Conservation (phyloP, 1,284 basidiomycete species). For the Lentinula novae-zelandiae region DNA sequence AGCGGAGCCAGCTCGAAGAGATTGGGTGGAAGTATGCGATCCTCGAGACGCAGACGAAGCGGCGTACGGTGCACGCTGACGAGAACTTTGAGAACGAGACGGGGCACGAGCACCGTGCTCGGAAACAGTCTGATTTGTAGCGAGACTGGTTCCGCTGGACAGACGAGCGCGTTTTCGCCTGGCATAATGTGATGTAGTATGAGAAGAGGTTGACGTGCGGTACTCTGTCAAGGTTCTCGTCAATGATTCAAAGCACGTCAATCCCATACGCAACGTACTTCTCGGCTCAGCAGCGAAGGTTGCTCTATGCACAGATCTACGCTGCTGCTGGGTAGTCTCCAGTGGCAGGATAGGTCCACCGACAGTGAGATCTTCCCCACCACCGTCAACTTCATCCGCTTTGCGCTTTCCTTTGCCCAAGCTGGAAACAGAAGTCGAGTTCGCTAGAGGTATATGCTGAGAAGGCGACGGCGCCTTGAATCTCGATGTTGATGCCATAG, state of each 20-base stretch:
- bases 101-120: constrained; percentile 5
- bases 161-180: constrained; percentile 64
- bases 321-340: constrained; percentile 20
- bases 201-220: constrained; percentile 36
- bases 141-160: constrained; percentile 34
- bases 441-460: neutral
- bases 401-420: constrained; percentile 37
- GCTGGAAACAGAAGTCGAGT: neutral
- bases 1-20: neutral
- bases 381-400: constrained; percentile 41
- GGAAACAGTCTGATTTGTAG: neutral
- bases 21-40: neutral
- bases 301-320: constrained; percentile 23
- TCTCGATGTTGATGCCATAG: constrained; percentile 1
- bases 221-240: constrained; percentile 28
- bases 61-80: constrained; percentile 1
- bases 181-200: constrained; percentile 60
- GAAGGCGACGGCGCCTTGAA: neutral
- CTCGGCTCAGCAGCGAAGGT: constrained; percentile 42
- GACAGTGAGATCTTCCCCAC: neutral
- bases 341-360: constrained; percentile 36
- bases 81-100: constrained; percentile 16
- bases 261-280: constrained; percentile 28
- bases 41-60: neutral
- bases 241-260: constrained; percentile 5